Conservation (phyloP, 352 stramenopile species). For the Phytophthora hibernalis region DNA sequence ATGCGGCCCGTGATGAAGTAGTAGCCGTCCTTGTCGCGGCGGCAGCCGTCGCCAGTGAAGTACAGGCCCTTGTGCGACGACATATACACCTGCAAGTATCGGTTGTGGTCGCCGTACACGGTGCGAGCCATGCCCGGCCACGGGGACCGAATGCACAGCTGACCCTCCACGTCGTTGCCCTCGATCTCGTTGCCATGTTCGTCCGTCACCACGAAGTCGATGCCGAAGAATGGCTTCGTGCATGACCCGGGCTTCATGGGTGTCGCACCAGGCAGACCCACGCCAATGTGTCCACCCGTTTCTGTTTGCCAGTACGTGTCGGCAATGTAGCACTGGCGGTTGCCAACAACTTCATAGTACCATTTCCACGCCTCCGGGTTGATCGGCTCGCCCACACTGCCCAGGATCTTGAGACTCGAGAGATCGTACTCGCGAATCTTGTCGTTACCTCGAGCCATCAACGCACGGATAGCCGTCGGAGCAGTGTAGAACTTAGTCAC, state of each 20-base stretch:
- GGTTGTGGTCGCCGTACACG: slow-evolving; percentile 93
- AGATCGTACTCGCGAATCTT: slow-evolving; percentile 76
- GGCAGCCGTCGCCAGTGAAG: slow-evolving; percentile 93
- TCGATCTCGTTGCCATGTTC: slow-evolving; percentile 89
- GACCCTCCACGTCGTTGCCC: slow-evolving; percentile 88
- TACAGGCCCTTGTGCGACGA: slow-evolving; percentile 97
- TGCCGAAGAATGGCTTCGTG: slow-evolving; percentile 95
- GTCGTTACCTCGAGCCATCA: slow-evolving; percentile 96
- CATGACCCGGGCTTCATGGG: slow-evolving; percentile 93
- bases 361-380: slow-evolving; percentile 97
- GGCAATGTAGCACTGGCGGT: slow-evolving; percentile 90
- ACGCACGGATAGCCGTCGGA: slow-evolving; percentile 95
- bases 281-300: slow-evolving; percentile 95
- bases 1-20: slow-evolving; percentile 99
- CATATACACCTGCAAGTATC: slow-evolving; percentile 97
- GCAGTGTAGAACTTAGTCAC: slow-evolving; percentile 96
- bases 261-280: slow-evolving; percentile 93
- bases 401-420: slow-evolving; percentile 92
- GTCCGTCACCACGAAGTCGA: slow-evolving; percentile 90
- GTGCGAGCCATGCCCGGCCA: slow-evolving; percentile 97
- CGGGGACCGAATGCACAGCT: slow-evolving; percentile 94
- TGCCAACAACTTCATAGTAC: slow-evolving; percentile 95
- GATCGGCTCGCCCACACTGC: slow-evolving; percentile 98
- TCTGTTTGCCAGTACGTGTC: slow-evolving; percentile 99
- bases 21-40: slow-evolving; percentile 94